Evolutionary conservation across 2,329 filamentous ascomycete genomes (phyloP).

Genomic region (Bipolaris gigantea): DNA sequence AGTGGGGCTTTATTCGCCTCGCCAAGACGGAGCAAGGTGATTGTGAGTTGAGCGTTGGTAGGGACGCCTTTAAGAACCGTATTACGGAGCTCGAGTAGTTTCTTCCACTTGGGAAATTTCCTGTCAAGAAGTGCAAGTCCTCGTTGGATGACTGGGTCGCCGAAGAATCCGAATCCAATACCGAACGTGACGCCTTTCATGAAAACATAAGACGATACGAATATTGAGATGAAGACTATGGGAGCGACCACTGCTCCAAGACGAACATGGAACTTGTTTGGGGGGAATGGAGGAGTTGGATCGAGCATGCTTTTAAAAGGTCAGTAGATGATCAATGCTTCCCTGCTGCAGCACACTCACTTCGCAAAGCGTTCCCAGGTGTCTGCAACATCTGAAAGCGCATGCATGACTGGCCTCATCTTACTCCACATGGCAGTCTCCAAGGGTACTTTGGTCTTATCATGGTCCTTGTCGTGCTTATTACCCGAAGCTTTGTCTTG

Average conservation of each 20-base stretch:
- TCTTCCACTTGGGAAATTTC: constrained; percentile 71
- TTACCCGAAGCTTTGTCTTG: constrained; percentile 57
- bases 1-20: constrained; percentile 80
- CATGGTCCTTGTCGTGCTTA: constrained; percentile 57
- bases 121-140: constrained; percentile 62
- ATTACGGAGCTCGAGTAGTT: constrained; percentile 71
- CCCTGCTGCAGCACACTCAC: constrained; percentile 37
- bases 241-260: constrained; percentile 52
- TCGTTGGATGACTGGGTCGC: constrained; percentile 70
- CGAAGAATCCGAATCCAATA: constrained; percentile 77
- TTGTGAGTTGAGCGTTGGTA: constrained; percentile 80
- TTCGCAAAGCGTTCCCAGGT: constrained; percentile 66
- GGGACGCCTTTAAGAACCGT: constrained; percentile 79
- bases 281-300: constrained; percentile 53
- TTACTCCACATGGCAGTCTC: constrained; percentile 76
- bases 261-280: constrained; percentile 49
- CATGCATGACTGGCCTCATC: constrained; percentile 73
- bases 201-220: constrained; percentile 55
- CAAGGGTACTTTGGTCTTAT: constrained; percentile 79
- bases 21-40: constrained; percentile 79
- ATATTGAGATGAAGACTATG: constrained; percentile 47
- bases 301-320: constrained; percentile 45
- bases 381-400: constrained; percentile 61
- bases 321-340: constrained; percentile 4
- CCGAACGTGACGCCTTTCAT: constrained; percentile 67